phyloP scores from a whole-genome alignment of 768 basidiomycete species.

The Termitomyces titanicus region DNA sequence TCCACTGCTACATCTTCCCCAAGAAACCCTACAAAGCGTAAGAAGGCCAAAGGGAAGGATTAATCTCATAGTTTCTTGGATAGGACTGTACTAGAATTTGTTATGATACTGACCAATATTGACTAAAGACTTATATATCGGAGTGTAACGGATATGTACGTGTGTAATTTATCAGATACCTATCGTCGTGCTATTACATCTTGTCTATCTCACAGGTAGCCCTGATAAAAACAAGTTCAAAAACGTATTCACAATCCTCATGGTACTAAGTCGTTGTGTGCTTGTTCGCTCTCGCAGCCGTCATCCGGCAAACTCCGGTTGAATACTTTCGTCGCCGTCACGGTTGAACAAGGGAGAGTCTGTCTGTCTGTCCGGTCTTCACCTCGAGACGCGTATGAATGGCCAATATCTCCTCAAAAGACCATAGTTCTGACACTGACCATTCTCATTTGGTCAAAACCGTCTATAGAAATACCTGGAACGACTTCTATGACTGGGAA shows the following conservation, averaged over 20 bases:
- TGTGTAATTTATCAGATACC: neutral
- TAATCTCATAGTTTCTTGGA: neutral
- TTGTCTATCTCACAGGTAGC: no score
- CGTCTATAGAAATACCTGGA: constrained; percentile 15
- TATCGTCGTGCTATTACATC: no score
- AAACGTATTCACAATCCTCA: no score
- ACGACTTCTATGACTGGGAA: constrained; percentile 22
- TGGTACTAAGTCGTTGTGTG: no score
- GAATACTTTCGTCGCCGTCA: neutral
- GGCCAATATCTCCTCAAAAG: neutral
- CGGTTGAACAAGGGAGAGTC: neutral
- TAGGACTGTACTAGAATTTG: neutral
- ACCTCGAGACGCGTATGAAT: neutral
- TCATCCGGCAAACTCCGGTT: constrained; percentile 4
- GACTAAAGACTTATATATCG: no score
- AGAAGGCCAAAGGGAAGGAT: constrained; percentile 9
- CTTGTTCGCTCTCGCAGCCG: neutral
- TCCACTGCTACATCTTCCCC: constrained; percentile 7
- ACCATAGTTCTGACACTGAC: neutral
- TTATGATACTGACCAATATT: no score
- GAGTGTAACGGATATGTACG: no score
- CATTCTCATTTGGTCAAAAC: constrained; percentile 3
- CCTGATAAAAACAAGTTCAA: no score
- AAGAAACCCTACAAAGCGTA: constrained; percentile 13
- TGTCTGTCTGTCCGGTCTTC: neutral